Conservation (phyloP, 1,139 yeast species). For the Zygoascus hellenicus region DNA sequence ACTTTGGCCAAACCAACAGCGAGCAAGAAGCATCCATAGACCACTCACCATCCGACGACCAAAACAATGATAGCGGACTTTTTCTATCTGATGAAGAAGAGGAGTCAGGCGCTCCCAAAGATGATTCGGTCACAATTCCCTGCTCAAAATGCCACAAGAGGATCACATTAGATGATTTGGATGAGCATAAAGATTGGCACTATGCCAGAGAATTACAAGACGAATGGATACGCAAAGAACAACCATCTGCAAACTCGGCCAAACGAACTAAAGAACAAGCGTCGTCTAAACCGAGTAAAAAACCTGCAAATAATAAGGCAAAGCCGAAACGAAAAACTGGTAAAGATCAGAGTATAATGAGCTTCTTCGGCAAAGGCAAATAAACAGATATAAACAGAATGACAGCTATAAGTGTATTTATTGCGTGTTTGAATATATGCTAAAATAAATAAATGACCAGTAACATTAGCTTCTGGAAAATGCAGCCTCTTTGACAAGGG, state of each 20-base stretch:
- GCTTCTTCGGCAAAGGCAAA: neutral
- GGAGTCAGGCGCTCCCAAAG: conserved; percentile 3
- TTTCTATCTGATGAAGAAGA: conserved; percentile 9
- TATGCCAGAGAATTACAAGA: conserved; percentile 41
- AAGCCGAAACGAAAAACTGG: neutral
- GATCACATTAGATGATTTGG: conserved; percentile 18
- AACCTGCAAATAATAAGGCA: neutral
- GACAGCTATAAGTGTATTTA: neutral
- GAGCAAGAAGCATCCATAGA: neutral
- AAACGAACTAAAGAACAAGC: conserved; percentile 2
- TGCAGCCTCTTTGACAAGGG: conserved; percentile 29
- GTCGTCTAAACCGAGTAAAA: neutral
- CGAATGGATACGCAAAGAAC: neutral
- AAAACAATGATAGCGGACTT: neutral
- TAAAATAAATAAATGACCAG: conserved; percentile 12
- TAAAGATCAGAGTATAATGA: neutral
- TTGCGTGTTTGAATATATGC: neutral
- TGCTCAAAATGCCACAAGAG: conserved; percentile 30
- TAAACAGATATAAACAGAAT: neutral
- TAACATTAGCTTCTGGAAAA: conserved; percentile 14
- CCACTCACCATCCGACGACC: neutral
- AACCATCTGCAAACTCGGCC: neutral
- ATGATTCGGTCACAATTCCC: conserved; percentile 11
- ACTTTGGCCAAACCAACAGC: neutral
- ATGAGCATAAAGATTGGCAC: conserved; percentile 39